These are phyloP conservation scores for Sporobolomyces phaffii DNA, from an alignment of 768 basidiomycete genomes.

Conservation along the genomic window DNA sequence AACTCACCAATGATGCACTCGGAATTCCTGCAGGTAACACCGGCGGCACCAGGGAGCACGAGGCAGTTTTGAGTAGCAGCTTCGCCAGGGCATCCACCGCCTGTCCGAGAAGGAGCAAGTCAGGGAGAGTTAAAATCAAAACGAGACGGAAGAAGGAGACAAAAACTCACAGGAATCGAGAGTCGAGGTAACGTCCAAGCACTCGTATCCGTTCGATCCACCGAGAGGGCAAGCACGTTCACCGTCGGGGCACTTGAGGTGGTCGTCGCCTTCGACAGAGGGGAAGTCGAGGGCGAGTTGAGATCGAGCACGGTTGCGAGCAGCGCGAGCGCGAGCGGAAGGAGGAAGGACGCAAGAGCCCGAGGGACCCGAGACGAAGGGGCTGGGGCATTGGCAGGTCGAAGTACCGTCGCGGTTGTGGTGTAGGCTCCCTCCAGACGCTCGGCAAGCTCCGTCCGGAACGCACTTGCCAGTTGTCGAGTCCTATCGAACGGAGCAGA, in stretches of 20 bases:
- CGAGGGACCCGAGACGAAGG: neutral
- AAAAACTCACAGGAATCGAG: slow-evolving; percentile 18
- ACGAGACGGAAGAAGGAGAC: neutral
- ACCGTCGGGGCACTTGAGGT: slow-evolving; percentile 12
- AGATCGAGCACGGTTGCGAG: neutral
- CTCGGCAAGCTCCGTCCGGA: neutral
- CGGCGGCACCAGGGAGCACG: slow-evolving; percentile 1
- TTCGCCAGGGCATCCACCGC: slow-evolving; percentile 23
- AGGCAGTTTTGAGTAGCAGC: slow-evolving; percentile 1
- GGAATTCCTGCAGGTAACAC: slow-evolving; percentile 6
- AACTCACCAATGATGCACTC: slow-evolving; percentile 9
- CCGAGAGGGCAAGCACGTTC: slow-evolving; percentile 26
- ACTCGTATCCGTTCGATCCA: slow-evolving; percentile 2
- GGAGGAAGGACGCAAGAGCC: slow-evolving; percentile 16
- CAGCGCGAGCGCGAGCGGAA: slow-evolving; percentile 11
- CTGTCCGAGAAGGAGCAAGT: neutral
- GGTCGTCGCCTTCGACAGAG: slow-evolving; percentile 5
- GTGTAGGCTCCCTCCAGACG: neutral
- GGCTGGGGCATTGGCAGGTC: slow-evolving; percentile 9
- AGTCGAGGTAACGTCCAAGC: slow-evolving; percentile 7
- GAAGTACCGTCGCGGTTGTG: slow-evolving; percentile 5
- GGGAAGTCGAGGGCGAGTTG: slow-evolving; percentile 11
- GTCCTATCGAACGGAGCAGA: neutral
- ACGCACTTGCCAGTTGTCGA: neutral
- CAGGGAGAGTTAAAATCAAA: neutral